Conservation (phyloP, 495 filamentous ascomycete species). For the Mycothermus thermophilus region DNA sequence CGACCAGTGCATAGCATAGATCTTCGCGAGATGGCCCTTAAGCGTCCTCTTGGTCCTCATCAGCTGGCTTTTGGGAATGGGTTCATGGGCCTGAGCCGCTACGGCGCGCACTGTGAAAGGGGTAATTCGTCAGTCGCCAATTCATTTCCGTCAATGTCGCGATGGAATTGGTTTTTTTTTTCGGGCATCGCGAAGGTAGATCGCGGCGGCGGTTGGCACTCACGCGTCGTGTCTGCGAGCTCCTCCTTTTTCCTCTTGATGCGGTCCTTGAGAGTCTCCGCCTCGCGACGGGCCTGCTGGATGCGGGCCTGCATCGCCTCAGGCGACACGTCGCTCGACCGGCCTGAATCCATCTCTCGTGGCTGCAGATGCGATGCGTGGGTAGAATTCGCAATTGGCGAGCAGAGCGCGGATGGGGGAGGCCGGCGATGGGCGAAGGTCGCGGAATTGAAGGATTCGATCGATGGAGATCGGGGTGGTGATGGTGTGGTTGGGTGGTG, state of each 20-base stretch:
- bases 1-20: slow-evolving; percentile 99
- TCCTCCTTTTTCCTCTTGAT: slow-evolving; percentile 99
- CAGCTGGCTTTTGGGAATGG: slow-evolving; percentile 70
- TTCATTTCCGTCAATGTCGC: too few species aligned
- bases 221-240: slow-evolving; percentile 91
- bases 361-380: slow-evolving; percentile 9
- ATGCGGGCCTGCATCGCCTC: slow-evolving; percentile 64
- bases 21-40: slow-evolving; percentile 96
- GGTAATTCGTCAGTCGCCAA: slow-evolving; percentile 4
- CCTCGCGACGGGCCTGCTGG: slow-evolving; percentile 91
- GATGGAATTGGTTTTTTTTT: too few species aligned
- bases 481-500: too few species aligned
- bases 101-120: slow-evolving; percentile 66
- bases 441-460: too few species aligned
- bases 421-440: slow-evolving; percentile 5
- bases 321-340: slow-evolving; percentile 43
- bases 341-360: slow-evolving; percentile 36
- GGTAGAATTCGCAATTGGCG: slow-evolving; percentile 12
- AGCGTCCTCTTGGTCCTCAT: slow-evolving; percentile 94
- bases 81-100: slow-evolving; percentile 74
- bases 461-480: too few species aligned
- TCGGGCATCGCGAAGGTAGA: too few species aligned
- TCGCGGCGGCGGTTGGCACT: too few species aligned
- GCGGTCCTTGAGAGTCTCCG: slow-evolving; percentile 92
- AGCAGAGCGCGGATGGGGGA: slow-evolving; percentile 18